Conservation (phyloP, 208 protist species). For the Crithidia brevicula region DNA sequence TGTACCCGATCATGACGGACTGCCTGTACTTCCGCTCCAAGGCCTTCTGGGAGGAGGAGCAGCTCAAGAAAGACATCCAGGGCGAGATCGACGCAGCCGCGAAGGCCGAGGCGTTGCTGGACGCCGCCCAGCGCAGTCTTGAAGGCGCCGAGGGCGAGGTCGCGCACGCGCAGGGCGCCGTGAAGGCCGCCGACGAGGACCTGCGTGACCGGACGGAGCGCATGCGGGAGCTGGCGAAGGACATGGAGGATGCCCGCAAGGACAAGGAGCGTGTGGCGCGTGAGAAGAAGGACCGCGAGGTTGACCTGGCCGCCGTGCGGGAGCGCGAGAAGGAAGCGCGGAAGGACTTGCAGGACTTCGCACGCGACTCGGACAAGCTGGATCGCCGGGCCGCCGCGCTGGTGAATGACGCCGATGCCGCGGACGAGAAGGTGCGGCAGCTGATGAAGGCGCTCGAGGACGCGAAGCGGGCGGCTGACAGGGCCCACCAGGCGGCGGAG, state of each 20-base stretch:
- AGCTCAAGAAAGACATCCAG: constrained; percentile 84
- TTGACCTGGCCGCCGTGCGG: constrained; percentile 59
- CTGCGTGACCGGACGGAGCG: constrained; percentile 82
- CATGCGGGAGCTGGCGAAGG: constrained; percentile 77
- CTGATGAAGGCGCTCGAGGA: constrained; percentile 87
- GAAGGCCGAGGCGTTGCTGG: constrained; percentile 66
- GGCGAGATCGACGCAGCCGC: constrained; percentile 72
- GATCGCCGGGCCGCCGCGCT: constrained; percentile 69
- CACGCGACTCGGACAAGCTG: constrained; percentile 78
- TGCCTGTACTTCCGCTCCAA: constrained; percentile 92
- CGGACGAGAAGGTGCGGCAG: constrained; percentile 90
- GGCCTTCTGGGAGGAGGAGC: constrained; percentile 93
- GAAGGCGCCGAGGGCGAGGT: constrained; percentile 68
- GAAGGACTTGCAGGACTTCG: constrained; percentile 71
- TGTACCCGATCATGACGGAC: constrained; percentile 93
- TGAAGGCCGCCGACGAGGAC: constrained; percentile 70
- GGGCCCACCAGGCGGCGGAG: constrained; percentile 69
- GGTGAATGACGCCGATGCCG: constrained; percentile 61
- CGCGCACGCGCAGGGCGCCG: constrained; percentile 53
- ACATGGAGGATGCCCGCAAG: constrained; percentile 82
- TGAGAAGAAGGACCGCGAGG: constrained; percentile 87
- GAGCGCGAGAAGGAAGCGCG: constrained; percentile 83
- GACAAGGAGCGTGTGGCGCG: constrained; percentile 77
- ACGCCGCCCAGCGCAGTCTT: constrained; percentile 55
- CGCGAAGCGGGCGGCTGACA: constrained; percentile 75